A percentile compares a stretch with the other conserved stretches of the same genome.
Conservation (phyloP, 371 early-diverging fungal species). For the Haplosporangium sp. region DNA sequence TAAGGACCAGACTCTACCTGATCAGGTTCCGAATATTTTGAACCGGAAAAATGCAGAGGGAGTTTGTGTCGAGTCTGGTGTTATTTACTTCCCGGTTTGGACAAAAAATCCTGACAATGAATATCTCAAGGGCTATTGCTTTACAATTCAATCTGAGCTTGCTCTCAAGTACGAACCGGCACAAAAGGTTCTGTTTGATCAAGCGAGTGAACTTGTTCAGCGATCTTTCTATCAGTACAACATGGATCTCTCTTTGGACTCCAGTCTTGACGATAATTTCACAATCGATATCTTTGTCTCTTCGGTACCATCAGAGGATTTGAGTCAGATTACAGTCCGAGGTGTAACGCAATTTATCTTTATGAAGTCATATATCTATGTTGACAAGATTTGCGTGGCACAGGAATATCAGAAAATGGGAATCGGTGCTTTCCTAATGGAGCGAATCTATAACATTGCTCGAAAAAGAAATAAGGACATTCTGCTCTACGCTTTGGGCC, state of each 20-base stretch:
- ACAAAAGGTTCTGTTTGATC: conserved; percentile 30
- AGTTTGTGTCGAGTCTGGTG: conserved; percentile 36
- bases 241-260: conserved; percentile 53
- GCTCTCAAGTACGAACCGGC: conserved; percentile 37
- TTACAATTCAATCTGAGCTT: conserved; percentile 54
- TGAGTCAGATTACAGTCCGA: conserved; percentile 38
- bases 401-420: conserved; percentile 51
- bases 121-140: conserved; percentile 31
- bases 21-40: conserved; percentile 21
- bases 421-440: conserved; percentile 51
- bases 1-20: conserved; percentile 34
- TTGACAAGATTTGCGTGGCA: conserved; percentile 55
- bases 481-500: conserved; percentile 54
- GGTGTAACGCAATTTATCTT: conserved; percentile 56
- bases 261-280: conserved; percentile 52
- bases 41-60: conserved; percentile 32
- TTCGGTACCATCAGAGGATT: conserved; percentile 14
- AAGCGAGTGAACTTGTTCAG: conserved; percentile 47
- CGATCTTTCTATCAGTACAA: conserved; percentile 29
- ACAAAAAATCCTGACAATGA: conserved; percentile 14
- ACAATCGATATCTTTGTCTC: conserved; percentile 53
- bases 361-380: conserved; percentile 55
- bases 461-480: conserved; percentile 47
- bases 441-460: conserved; percentile 35
- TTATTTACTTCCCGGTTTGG: conserved; percentile 35